Percentiles rank a stretch among this genome's conserved stretches.
Conservation (phyloP, 257 asterid genomes). For the Lithospermum erythrorhizon region DNA sequence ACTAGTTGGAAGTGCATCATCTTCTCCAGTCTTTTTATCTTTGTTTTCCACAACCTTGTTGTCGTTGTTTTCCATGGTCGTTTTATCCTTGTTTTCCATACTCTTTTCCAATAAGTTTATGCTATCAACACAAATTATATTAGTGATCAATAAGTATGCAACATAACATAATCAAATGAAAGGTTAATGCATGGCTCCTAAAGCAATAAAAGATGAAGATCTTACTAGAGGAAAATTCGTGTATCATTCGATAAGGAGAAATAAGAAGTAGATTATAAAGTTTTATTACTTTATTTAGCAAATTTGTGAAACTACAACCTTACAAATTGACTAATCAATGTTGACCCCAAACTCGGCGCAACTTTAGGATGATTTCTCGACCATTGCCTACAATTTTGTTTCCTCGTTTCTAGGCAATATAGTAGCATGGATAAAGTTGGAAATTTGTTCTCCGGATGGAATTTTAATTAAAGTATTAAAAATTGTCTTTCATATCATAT, state of each 20-base stretch:
- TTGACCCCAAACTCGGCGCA: background rate
- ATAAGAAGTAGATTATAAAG: too few relatives aligned
- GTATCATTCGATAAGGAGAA: background rate
- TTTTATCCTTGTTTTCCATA: too few relatives aligned
- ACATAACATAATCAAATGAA: too few relatives aligned
- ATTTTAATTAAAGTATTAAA: too few relatives aligned
- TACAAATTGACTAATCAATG: background rate
- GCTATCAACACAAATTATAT: too few relatives aligned
- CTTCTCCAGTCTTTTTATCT: conserved; percentile 12
- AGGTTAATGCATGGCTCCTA: too few relatives aligned
- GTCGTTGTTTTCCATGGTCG: conserved; percentile 1
- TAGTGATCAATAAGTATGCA: too few relatives aligned
- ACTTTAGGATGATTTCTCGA: background rate
- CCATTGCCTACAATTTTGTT: background rate
- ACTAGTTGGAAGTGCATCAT: conserved; percentile 11
- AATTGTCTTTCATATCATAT: too few relatives aligned
- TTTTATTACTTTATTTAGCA: too few relatives aligned
- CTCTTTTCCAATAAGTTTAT: too few relatives aligned
- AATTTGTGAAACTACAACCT: background rate
- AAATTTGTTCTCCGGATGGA: too few relatives aligned
- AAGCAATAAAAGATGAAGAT: background rate
- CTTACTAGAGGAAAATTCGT: background rate
- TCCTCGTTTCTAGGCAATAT: background rate
- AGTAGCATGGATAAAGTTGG: background rate
- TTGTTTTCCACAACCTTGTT: conserved; percentile 29